Base-by-base conservation (phyloP, 805 yeast genomes). In the Lipomyces yamanashiensis region DNA sequence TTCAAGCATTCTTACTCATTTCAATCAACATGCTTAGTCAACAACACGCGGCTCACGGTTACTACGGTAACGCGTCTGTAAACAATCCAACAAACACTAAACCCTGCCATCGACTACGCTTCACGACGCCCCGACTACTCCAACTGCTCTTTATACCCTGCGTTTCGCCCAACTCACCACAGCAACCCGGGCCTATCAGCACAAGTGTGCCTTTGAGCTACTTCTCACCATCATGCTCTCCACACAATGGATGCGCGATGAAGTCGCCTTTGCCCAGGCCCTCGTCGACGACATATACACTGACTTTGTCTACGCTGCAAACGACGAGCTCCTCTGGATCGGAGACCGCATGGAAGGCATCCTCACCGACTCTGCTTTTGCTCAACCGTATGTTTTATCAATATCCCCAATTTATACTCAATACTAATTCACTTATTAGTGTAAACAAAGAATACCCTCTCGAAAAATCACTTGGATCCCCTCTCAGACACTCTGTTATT, bases 291-390 rank as follows among this genome's bases (percentile, higher is more conserved):
- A 48, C 33, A 19, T 41, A 2, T 52, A 36, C 34, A 51, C 54
- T 7, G 68, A 70, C 58, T 70, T 63, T 47, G 54, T 50, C 8
- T 70, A 50, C 40, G 70, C 70, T 12, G 68, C 70, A 7, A 41
- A 47, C 15, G 62, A 68, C 41, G 70, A 68, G 43, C 58, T 70
- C 17, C 62, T 47, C 19, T 70, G 71, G 69, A 54, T 70, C n/a
- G 49, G 41, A 10, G 58, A 54, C 13, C 59, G 69, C n/a, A 53
- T 65, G 61, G 55, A 60, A 15, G 47, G 47, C 49, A 50, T 62
- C 39, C 21, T 58, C 23, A 36, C 10, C n/a, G 28, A 45, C 10
- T 17, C 52, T 9, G 47, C 17, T 13, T 23, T 33, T 19, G 15
- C 37, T 19, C 49, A 49, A 13, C 9, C 36, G 56, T 40, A 53